Conservation (phyloP, 352 stramenopile genomes). For the Phytophthora europaea region DNA sequence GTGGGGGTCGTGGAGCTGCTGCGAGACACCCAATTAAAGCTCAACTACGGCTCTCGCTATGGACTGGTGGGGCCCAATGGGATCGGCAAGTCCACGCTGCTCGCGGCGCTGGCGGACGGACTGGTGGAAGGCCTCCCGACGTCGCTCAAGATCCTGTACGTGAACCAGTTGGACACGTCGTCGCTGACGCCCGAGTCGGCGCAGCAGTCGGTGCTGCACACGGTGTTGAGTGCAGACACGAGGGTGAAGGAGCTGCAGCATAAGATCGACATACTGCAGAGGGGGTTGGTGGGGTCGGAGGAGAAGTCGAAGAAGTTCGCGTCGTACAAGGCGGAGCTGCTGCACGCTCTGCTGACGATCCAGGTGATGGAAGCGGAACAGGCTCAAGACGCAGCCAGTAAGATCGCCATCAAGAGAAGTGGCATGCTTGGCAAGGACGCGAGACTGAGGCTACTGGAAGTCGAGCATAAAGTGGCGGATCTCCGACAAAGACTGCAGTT, state of each 20-base stretch:
- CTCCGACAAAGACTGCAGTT: slow-evolving; percentile 39
- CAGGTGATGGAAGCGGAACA: slow-evolving; percentile 51
- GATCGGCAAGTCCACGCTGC: slow-evolving; percentile 93
- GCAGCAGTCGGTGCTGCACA: slow-evolving; percentile 51
- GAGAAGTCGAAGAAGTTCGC: slow-evolving; percentile 25
- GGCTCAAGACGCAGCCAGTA: slow-evolving; percentile 43
- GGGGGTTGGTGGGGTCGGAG: slow-evolving; percentile 30
- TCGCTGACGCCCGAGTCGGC: slow-evolving; percentile 36
- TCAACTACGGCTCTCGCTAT: slow-evolving; percentile 81
- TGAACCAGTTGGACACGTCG: slow-evolving; percentile 70
- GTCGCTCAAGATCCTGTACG: slow-evolving; percentile 64
- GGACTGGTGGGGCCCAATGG: slow-evolving; percentile 89
- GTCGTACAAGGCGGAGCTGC: slow-evolving; percentile 45
- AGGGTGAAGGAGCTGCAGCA: slow-evolving; percentile 47
- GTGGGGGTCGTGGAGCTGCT: slow-evolving; percentile 61
- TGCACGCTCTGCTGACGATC: slow-evolving; percentile 49
- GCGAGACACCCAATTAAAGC: slow-evolving; percentile 73
- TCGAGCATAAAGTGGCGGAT: slow-evolving; percentile 43
- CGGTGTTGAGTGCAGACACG: slow-evolving; percentile 55
- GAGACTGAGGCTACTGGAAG: slow-evolving; percentile 55
- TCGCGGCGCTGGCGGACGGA: slow-evolving; percentile 93
- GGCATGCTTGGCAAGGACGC: slow-evolving; percentile 63
- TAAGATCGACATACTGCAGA: slow-evolving; percentile 52
- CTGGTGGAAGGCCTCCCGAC: slow-evolving; percentile 67
- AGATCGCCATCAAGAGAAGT: slow-evolving; percentile 68